Conservation (phyloP, 2,329 filamentous ascomycete genomes). For the Anthostomella pinea region DNA sequence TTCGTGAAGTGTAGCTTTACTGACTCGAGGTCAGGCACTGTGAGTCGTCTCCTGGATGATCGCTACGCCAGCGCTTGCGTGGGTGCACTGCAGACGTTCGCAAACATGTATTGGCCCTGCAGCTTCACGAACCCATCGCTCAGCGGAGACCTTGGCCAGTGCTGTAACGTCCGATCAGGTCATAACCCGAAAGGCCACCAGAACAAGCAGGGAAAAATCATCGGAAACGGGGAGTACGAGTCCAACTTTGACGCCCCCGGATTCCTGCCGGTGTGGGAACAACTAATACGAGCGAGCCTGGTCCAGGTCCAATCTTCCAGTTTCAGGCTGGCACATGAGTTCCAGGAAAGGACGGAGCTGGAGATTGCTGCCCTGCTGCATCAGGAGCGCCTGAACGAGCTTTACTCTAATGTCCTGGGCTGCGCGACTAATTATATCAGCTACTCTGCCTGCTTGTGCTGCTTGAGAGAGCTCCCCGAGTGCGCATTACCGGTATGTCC, state of each 20-base stretch:
- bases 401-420: conserved; percentile 30
- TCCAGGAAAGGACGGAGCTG: conserved; percentile 27
- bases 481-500: conserved; percentile 31
- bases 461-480: conserved; percentile 31
- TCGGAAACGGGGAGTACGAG: conserved; percentile 32
- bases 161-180: conserved; percentile 31
- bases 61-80: conserved; percentile 29
- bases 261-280: conserved; percentile 28
- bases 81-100: conserved; percentile 30
- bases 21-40: too few relatives aligned
- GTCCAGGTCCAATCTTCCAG: conserved; percentile 27
- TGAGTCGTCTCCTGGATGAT: conserved; percentile 30
- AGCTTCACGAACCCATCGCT: conserved; percentile 23
- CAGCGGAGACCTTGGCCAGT: conserved; percentile 26
- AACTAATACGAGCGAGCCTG: conserved; percentile 27
- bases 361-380: conserved; percentile 29
- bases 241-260: conserved; percentile 23
- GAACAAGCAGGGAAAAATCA: conserved; percentile 32
- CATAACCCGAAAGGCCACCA: conserved; percentile 34
- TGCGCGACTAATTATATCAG: conserved; percentile 27
- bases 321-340: conserved; percentile 28
- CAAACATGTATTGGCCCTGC: conserved; percentile 32
- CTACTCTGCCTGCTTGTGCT: conserved; percentile 32
- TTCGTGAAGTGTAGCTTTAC: too few relatives aligned
- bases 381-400: conserved; percentile 30